Evolutionary conservation across 2,329 filamentous ascomycete species (phyloP).

Genomic region (Fusarium ramigenum): DNA sequence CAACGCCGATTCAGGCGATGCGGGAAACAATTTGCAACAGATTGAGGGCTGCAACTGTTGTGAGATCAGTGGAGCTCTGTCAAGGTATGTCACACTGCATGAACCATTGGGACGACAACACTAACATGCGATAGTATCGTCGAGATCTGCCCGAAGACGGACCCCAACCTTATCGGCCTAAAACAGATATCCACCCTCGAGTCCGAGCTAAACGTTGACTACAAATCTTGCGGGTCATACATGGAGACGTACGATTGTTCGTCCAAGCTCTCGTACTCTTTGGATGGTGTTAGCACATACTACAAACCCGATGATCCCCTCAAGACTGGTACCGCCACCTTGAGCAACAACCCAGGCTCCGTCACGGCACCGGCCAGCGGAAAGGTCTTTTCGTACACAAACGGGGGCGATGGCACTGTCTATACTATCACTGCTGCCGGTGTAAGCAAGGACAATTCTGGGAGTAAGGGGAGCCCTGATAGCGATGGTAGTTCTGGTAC

Average conservation of each 20-base stretch:
- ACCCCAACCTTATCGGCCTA: background rate
- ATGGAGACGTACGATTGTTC: background rate
- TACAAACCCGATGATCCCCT: background rate
- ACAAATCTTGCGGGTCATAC: background rate
- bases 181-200: background rate
- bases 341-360: background rate
- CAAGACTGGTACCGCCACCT: background rate
- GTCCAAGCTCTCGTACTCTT: background rate
- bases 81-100: background rate
- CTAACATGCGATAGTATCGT: background rate
- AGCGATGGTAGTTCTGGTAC: no score
- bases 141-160: background rate
- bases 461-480: background rate
- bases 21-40: background rate
- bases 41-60: background rate
- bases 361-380: background rate
- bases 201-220: background rate
- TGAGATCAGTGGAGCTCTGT: background rate
- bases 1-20: background rate
- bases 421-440: background rate
- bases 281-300: background rate
- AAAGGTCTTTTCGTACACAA: background rate
- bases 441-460: background rate
- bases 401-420: background rate
- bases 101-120: accelerated